phyloP scores from a whole-genome alignment of 257 asterid genomes.

The Nicotiana attenuata region DNA sequence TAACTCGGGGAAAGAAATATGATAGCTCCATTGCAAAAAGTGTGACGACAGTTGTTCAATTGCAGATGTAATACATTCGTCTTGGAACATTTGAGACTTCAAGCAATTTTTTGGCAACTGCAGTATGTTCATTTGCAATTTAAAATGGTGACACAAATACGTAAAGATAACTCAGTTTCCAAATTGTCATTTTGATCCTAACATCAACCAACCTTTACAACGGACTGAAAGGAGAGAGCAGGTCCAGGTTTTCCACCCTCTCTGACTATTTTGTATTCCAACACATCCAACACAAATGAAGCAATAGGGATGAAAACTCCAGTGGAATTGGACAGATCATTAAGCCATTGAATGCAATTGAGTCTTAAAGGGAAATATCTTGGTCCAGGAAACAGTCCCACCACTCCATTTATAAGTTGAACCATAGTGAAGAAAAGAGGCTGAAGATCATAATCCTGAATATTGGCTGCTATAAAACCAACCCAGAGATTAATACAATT shows the following conservation, averaged over 20 bases:
- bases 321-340: conserved; percentile 62
- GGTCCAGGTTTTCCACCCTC: conserved; percentile 52
- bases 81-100: conserved; percentile 69
- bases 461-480: conserved; percentile 59
- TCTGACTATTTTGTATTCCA: conserved; percentile 67
- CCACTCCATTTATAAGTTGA: conserved; percentile 73
- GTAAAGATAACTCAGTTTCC: not conserved
- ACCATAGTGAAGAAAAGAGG: conserved; percentile 43
- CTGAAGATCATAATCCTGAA: conserved; percentile 55
- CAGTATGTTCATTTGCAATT: conserved; percentile 21
- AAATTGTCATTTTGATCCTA: conserved; percentile 7
- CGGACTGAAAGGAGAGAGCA: conserved; percentile 39
- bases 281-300: conserved; percentile 62
- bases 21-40: conserved; percentile 86
- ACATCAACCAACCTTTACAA: conserved; percentile 58
- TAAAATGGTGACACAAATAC: conserved; percentile 14
- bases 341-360: conserved; percentile 87
- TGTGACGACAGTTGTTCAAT: conserved; percentile 65
- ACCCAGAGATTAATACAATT: conserved; percentile 89
- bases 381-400: conserved; percentile 70
- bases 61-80: conserved; percentile 57
- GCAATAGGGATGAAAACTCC: conserved; percentile 70
- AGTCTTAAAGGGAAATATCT: conserved; percentile 90
- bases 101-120: conserved; percentile 79
- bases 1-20: conserved; percentile 84